A percentile compares a stretch with the other conserved stretches of the same genome.
Conservation (phyloP, 345 rosid species). For the Camelina laxa region DNA sequence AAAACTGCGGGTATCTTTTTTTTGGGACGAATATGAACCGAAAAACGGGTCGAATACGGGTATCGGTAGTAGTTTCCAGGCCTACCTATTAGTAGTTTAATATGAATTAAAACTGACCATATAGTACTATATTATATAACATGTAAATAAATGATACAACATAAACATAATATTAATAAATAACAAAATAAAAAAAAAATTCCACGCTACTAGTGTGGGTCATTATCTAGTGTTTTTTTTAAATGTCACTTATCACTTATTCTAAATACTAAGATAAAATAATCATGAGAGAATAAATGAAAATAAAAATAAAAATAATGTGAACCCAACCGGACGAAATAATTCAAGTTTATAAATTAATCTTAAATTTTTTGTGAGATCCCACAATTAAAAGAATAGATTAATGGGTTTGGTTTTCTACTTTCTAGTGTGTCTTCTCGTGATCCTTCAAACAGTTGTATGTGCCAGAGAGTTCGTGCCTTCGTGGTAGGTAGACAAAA, state of each 20-base stretch:
- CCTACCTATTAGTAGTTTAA: too few relatives aligned
- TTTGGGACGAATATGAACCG: too few relatives aligned
- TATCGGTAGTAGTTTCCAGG: too few relatives aligned
- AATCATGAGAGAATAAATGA: neutral
- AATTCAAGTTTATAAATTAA: neutral
- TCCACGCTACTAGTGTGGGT: too few relatives aligned
- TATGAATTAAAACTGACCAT: too few relatives aligned
- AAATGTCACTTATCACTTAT: neutral
- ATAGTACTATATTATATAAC: too few relatives aligned
- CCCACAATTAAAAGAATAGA: neutral
- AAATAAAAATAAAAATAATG: neutral
- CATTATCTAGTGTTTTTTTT: too few relatives aligned
- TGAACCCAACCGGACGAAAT: neutral
- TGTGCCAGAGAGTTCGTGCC: conserved; percentile 14
- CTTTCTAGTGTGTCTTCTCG: conserved; percentile 12
- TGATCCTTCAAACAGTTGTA: neutral
- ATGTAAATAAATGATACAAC: too few relatives aligned
- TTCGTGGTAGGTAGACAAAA: conserved; percentile 25
- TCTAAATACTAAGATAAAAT: neutral
- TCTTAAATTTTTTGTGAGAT: neutral
- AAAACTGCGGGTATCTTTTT: too few relatives aligned
- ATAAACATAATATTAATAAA: too few relatives aligned
- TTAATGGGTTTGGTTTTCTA: conserved; percentile 5
- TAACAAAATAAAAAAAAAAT: too few relatives aligned
- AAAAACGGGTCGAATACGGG: too few relatives aligned